Percentiles rank a stretch among this genome's conserved stretches.
These are phyloP conservation scores for Colletotrichum orbiculare DNA, from an alignment of 2,329 filamentous ascomycete species.

Conservation along the genomic window DNA sequence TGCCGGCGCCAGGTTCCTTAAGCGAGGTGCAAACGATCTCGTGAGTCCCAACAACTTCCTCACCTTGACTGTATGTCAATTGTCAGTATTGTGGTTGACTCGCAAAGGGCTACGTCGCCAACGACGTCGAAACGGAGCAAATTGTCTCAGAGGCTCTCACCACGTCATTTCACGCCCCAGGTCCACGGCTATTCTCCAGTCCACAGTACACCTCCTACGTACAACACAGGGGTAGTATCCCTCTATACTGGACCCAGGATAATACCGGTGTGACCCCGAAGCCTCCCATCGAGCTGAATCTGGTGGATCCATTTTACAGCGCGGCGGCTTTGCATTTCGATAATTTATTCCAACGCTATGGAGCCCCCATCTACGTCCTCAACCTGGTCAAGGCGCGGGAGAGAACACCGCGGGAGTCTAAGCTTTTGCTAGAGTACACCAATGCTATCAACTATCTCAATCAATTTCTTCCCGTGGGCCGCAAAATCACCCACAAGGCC, in stretches of 20 bases:
- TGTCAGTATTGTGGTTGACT: not conserved
- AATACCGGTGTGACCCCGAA: slow-evolving; percentile 95
- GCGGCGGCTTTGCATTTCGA: slow-evolving; percentile 95
- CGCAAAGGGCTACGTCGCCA: slow-evolving; percentile 86
- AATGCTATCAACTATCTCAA: slow-evolving; percentile 92
- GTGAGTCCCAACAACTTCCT: slow-evolving; percentile 44
- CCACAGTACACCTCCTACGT: slow-evolving; percentile 96
- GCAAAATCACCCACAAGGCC: slow-evolving; percentile 91
- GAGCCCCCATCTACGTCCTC: slow-evolving; percentile 88
- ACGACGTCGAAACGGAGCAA: slow-evolving; percentile 98
- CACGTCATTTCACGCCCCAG: slow-evolving; percentile 94
- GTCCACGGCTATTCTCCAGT: slow-evolving; percentile 85
- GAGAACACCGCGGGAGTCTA: slow-evolving; percentile 89
- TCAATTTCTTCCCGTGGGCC: slow-evolving; percentile 85
- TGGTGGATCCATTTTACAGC: slow-evolving; percentile 96
- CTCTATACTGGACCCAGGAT: slow-evolving; percentile 97
- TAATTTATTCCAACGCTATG: slow-evolving; percentile 92
- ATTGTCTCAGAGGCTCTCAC: slow-evolving; percentile 95
- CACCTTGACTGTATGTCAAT: not conserved
- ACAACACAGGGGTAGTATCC: slow-evolving; percentile 96
- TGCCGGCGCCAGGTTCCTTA: slow-evolving; percentile 92
- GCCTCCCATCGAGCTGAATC: slow-evolving; percentile 92
- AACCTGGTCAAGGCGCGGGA: slow-evolving; percentile 93
- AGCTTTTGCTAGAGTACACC: slow-evolving; percentile 87
- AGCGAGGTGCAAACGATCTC: slow-evolving; percentile 92